phyloP scores from a whole-genome alignment of 768 basidiomycete species.

The Serendipita sp. region DNA sequence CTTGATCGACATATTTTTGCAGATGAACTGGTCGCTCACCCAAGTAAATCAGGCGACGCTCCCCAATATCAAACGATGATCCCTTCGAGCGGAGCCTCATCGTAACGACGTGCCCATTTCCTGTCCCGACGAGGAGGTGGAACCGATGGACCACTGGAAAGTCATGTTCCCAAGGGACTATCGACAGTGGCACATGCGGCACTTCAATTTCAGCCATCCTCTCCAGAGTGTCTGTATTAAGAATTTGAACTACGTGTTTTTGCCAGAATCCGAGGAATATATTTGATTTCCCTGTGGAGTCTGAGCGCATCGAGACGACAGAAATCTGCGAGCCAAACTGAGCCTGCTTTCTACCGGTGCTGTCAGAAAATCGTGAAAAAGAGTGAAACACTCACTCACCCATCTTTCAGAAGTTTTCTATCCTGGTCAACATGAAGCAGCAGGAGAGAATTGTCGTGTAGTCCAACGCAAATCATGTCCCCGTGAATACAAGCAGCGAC shows the following conservation, averaged over 20 bases:
- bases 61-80: conserved; percentile 20
- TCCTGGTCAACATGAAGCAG: conserved; percentile 32
- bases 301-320: conserved; percentile 46
- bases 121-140: conserved; percentile 57
- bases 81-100: conserved; percentile 30
- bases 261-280: conserved; percentile 65
- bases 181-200: conserved; percentile 28
- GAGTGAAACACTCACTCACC: conserved; percentile 17
- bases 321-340: conserved; percentile 37
- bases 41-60: conserved; percentile 44
- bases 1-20: conserved; percentile 23
- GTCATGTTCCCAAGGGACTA: conserved; percentile 47
- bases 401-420: background rate
- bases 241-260: conserved; percentile 43
- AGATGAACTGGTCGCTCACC: conserved; percentile 54
- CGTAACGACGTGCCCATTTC: conserved; percentile 53
- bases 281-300: conserved; percentile 32
- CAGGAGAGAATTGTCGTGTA: conserved; percentile 36
- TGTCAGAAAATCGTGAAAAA: no score
- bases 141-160: conserved; percentile 21
- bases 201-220: conserved; percentile 18
- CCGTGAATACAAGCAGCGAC: conserved; percentile 55
- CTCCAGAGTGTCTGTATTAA: conserved; percentile 23
- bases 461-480: conserved; percentile 48
- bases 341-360: background rate